Evolutionary conservation across 176 grass and related monocot genomes (phyloP).

Genomic region (Zea luxurians): DNA sequence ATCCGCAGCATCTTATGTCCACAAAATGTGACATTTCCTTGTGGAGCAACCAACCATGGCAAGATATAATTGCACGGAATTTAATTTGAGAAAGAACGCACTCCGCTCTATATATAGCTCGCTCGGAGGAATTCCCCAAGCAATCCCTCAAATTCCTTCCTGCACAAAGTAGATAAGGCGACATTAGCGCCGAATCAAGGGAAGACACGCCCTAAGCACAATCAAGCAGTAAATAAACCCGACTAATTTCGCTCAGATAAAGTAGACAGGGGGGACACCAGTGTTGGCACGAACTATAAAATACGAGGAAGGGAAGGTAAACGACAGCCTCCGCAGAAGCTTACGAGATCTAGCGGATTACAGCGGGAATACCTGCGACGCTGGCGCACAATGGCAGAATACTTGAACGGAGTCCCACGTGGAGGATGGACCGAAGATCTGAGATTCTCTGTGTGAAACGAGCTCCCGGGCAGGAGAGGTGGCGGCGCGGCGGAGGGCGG

Average conservation of each 20-base stretch:
- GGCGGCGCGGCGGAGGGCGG: background rate
- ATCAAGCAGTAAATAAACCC: background rate
- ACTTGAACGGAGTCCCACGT: background rate
- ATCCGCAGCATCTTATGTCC: conserved; percentile 17
- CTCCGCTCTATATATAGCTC: no score
- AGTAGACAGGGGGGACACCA: background rate
- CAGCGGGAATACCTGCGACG: conserved; percentile 11
- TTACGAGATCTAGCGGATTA: background rate
- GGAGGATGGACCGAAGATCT: conserved; percentile 18
- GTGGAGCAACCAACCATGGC: conserved; percentile 25
- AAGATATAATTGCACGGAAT: conserved; percentile 5
- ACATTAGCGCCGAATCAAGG: background rate
- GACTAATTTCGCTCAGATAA: background rate
- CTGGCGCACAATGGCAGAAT: background rate
- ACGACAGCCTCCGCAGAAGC: background rate
- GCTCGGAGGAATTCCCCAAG: no score
- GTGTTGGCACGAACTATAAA: background rate
- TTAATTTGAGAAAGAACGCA: background rate
- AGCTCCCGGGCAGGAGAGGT: background rate
- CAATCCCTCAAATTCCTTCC: no score
- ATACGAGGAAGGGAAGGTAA: background rate
- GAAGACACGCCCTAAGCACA: background rate
- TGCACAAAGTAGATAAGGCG: background rate
- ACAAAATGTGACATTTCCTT: conserved; percentile 27
- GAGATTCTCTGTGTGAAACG: background rate